Conservation (phyloP, 768 basidiomycete genomes). For the Glaciozyma martinii region DNA sequence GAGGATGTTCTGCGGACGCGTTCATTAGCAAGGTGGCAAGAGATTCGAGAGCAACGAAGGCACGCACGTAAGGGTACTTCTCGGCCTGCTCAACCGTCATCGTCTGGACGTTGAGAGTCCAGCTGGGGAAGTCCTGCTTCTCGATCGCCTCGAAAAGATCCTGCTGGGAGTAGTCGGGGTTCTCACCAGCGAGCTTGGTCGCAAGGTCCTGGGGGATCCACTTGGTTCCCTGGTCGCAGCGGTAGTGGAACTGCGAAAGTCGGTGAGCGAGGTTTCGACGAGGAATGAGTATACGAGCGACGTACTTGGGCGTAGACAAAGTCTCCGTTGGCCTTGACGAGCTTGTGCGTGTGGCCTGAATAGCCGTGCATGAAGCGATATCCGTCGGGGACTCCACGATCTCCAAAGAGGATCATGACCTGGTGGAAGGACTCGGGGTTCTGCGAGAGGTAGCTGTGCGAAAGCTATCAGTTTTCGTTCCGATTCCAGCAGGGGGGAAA, state of each 20-base stretch:
- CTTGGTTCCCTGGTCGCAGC: conserved; percentile 43
- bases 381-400: conserved; percentile 43
- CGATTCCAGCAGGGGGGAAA: too few relatives aligned
- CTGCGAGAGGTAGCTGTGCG: conserved; percentile 42
- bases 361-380: conserved; percentile 83
- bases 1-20: conserved; percentile 51
- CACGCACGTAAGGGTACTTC: conserved; percentile 52
- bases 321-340: conserved; percentile 37
- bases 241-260: conserved; percentile 41
- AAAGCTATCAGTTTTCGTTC: too few relatives aligned
- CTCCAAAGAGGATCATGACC: conserved; percentile 44
- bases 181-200: conserved; percentile 55
- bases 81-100: conserved; percentile 90
- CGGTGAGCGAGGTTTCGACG: conserved; percentile 25
- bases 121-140: conserved; percentile 40
- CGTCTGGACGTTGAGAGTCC: conserved; percentile 53
- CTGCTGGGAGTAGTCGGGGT: conserved; percentile 42
- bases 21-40: too few relatives aligned
- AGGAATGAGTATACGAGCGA: not conserved
- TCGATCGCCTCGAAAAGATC: conserved; percentile 45
- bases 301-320: conserved; percentile 29
- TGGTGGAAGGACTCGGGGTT: conserved; percentile 45
- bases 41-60: too few relatives aligned
- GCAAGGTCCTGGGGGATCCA: conserved; percentile 65
- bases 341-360: conserved; percentile 50